Conservation (phyloP, 805 yeast species). For the Clavispora phyllophila region DNA sequence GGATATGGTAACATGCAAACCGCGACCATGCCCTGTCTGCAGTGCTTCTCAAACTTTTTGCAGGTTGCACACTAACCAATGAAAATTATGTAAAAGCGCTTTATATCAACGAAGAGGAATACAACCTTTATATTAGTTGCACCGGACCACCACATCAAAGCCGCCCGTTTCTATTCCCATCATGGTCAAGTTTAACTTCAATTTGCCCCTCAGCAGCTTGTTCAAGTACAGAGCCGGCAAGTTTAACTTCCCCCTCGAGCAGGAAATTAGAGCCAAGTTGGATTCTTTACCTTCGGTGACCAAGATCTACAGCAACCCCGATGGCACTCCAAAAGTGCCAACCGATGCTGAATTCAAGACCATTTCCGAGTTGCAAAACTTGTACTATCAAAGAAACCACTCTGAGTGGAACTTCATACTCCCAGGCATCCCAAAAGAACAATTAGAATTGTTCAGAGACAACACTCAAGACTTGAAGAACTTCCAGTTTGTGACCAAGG, state of each 20-base stretch:
- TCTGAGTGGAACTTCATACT: constrained; percentile 43
- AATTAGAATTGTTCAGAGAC: constrained; percentile 50
- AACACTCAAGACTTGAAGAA: constrained; percentile 58
- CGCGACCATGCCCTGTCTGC: constrained; percentile 1
- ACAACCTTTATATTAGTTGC: background rate
- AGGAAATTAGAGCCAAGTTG: constrained; percentile 57
- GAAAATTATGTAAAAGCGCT: constrained; percentile 7
- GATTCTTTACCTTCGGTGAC: constrained; percentile 61
- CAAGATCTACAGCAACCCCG: constrained; percentile 65
- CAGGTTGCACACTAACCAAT: constrained; percentile 8
- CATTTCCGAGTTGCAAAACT: constrained; percentile 63
- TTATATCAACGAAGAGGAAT: constrained; percentile 4
- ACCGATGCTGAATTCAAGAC: constrained; percentile 65
- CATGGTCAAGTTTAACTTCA: constrained; percentile 39
- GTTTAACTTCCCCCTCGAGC: constrained; percentile 48
- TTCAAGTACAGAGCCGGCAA: constrained; percentile 32
- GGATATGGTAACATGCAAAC: constrained; percentile 1
- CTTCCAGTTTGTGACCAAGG: constrained; percentile 48
- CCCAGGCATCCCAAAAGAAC: constrained; percentile 47
- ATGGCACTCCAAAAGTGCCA: constrained; percentile 70
- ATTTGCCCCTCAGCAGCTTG: constrained; percentile 35
- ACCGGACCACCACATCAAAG: constrained; percentile 2
- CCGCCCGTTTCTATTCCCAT: constrained; percentile 1
- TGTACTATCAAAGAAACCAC: constrained; percentile 54
- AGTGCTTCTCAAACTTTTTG: background rate